Conservation (phyloP, 257 asterid species). For the Primulina tabacum region DNA sequence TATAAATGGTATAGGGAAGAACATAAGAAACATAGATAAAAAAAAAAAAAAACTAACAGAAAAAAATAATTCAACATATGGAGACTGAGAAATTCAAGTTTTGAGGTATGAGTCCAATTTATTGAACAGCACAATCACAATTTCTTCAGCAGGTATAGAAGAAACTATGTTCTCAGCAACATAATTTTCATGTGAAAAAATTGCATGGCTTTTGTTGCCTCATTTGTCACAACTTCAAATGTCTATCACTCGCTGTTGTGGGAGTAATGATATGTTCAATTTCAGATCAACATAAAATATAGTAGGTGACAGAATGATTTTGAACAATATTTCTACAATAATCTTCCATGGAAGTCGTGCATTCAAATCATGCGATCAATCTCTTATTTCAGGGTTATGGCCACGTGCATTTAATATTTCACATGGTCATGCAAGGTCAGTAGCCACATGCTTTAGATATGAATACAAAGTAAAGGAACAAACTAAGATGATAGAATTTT, state of each 20-base stretch:
- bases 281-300: neutral
- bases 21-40: conserved; percentile 1
- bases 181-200: neutral
- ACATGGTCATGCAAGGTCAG: neutral
- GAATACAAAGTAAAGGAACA: neutral
- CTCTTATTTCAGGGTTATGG: neutral
- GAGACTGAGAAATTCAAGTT: neutral
- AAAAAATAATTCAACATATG: neutral
- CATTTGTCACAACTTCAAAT: neutral
- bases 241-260: neutral
- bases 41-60: neutral
- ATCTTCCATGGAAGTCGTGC: neutral
- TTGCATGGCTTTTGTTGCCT: neutral
- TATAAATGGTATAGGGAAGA: neutral
- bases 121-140: neutral
- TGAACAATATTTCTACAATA: neutral
- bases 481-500: neutral
- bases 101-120: neutral
- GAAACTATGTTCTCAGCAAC: neutral
- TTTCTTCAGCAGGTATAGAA: neutral
- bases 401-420: too few species aligned
- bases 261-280: neutral
- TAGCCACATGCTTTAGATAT: conserved; percentile 9
- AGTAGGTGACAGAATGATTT: neutral
- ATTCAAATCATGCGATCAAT: neutral